Evolutionary conservation across 2,329 filamentous ascomycete species (phyloP).

Genomic region (Hypomyces perniciosus): DNA sequence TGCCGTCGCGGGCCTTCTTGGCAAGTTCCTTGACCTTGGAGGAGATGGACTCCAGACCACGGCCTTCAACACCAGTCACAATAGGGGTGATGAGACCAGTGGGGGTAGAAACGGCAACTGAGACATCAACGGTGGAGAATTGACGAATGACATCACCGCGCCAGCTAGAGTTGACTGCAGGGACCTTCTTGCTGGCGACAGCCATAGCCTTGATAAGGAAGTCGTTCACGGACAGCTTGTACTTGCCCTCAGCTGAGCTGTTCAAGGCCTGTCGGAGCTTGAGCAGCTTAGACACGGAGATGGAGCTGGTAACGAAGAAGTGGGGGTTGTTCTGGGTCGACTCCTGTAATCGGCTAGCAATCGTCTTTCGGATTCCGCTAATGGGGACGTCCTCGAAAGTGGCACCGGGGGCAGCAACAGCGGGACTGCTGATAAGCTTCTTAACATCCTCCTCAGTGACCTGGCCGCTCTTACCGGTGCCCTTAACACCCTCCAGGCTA

Average conservation of each 20-base stretch:
- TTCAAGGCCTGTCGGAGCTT: constrained; percentile 96
- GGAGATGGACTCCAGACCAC: constrained; percentile 85
- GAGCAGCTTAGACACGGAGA: constrained; percentile 91
- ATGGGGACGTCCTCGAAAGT: constrained; percentile 79
- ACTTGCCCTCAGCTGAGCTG: constrained; percentile 79
- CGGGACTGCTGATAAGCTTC: constrained; percentile 60
- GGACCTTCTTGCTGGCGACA: constrained; percentile 85
- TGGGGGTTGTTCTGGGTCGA: constrained; percentile 93
- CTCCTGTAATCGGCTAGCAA: constrained; percentile 81
- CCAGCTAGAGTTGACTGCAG: constrained; percentile 94
- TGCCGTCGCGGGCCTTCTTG: constrained; percentile 91
- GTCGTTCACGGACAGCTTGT: constrained; percentile 99
- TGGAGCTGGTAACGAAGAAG: constrained; percentile 88
- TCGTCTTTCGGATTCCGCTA: constrained; percentile 95
- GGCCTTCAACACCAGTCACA: constrained; percentile 79
- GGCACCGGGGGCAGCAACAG: constrained; percentile 52
- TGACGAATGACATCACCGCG: constrained; percentile 84
- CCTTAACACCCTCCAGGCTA: constrained; percentile 72
- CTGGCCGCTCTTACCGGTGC: constrained; percentile 76
- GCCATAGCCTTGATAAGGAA: constrained; percentile 97
- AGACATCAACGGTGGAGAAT: constrained; percentile 89
- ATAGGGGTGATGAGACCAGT: constrained; percentile 95
- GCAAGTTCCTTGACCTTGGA: constrained; percentile 89
- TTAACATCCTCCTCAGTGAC: constrained; percentile 92
- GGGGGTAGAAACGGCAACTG: constrained; percentile 90